These are phyloP conservation scores for Leavenworthia alabamica DNA, from an alignment of 345 rosid genomes.

Conservation along the genomic window DNA sequence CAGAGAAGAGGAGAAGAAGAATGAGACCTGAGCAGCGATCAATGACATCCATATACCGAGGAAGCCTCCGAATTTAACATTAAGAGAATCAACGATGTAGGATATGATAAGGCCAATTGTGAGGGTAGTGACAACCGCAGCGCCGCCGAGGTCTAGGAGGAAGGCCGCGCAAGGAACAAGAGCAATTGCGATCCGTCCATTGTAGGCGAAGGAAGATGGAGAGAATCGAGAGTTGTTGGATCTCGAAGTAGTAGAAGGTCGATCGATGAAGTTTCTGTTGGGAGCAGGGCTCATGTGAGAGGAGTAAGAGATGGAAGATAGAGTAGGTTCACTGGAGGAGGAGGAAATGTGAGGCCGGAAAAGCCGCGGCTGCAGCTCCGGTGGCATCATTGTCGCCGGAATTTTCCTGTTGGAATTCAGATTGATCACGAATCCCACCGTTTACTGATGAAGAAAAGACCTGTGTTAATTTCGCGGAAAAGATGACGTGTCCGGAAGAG, in stretches of 20 bases:
- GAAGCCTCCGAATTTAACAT: conserved; percentile 73
- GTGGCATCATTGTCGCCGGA: conserved; percentile 78
- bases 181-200: conserved; percentile 66
- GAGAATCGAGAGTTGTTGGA: conserved; percentile 61
- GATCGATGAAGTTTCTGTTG: conserved; percentile 30
- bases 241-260: conserved; percentile 32
- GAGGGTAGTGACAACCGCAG: conserved; percentile 66
- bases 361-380: conserved; percentile 83
- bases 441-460: conserved; percentile 25
- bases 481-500: conserved; percentile 23
- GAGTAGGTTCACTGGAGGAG: no score
- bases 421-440: conserved; percentile 1
- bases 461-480: conserved; percentile 27
- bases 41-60: conserved; percentile 85
- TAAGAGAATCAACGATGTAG: conserved; percentile 83
- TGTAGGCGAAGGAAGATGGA: conserved; percentile 75
- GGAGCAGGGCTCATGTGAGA: conserved; percentile 39
- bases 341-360: no score
- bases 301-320: no score
- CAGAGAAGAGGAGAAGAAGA: conserved; percentile 79
- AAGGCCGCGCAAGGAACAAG: conserved; percentile 80
- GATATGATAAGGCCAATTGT: conserved; percentile 82
- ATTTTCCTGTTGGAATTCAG: neutral
- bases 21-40: conserved; percentile 79
- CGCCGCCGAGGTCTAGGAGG: conserved; percentile 95